Evolutionary conservation across 345 rosid species (phyloP).

Genomic region (Populus alba): DNA sequence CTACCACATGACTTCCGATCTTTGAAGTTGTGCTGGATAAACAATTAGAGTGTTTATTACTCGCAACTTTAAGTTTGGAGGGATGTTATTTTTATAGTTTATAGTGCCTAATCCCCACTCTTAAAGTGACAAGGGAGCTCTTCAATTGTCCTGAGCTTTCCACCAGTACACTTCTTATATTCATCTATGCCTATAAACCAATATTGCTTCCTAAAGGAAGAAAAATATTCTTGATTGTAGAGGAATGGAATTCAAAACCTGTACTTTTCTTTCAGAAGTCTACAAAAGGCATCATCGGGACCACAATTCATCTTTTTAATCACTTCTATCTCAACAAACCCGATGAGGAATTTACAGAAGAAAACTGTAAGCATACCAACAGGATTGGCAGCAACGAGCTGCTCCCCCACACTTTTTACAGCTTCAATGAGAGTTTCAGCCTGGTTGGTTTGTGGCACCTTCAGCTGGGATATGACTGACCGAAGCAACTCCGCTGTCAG

Average conservation of each 20-base stretch:
- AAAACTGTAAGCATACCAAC: slow-evolving; percentile 46
- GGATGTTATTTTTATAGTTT: no score
- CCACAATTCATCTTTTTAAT: neutral
- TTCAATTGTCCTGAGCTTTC: no score
- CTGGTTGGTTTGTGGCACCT: slow-evolving; percentile 66
- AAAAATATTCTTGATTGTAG: no score
- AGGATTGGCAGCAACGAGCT: slow-evolving; percentile 76
- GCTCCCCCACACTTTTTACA: slow-evolving; percentile 63
- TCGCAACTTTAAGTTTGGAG: no score
- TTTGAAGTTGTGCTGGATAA: no score
- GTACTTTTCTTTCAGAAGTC: neutral
- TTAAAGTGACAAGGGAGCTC: no score
- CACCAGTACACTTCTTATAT: no score
- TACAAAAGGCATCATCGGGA: neutral
- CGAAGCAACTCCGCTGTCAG: slow-evolving; percentile 74
- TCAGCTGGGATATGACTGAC: slow-evolving; percentile 72
- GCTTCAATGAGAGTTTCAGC: slow-evolving; percentile 75
- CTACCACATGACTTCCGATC: no score
- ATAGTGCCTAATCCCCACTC: no score
- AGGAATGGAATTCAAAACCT: neutral
- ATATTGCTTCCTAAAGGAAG: no score
- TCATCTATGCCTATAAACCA: no score
- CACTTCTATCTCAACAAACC: neutral
- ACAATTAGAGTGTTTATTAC: no score
- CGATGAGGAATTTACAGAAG: neutral